phyloP scores from a whole-genome alignment of 257 asterid species.

The Solanum lycopersicoides region DNA sequence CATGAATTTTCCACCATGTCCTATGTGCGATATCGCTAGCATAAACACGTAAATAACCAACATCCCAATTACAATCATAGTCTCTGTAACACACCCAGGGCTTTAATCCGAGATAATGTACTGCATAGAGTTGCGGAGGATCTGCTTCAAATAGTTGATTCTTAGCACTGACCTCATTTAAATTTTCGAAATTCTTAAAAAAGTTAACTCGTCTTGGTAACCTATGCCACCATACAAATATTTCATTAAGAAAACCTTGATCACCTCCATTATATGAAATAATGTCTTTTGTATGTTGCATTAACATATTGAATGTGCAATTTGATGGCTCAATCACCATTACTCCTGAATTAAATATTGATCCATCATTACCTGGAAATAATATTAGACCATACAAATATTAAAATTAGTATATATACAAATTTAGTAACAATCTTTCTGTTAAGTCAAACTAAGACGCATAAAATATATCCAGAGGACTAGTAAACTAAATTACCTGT shows the following conservation, averaged over 20 bases:
- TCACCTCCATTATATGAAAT: slow-evolving; percentile 92
- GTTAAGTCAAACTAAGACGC: not conserved
- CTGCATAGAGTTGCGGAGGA: slow-evolving; percentile 52
- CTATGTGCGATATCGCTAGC: slow-evolving; percentile 68
- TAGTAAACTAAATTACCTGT: slow-evolving; percentile 8
- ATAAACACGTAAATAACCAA: slow-evolving; percentile 42
- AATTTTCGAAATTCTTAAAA: slow-evolving; percentile 60
- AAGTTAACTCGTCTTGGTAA: slow-evolving; percentile 63
- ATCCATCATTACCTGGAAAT: slow-evolving; percentile 39
- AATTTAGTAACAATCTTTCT: no score
- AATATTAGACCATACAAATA: not conserved
- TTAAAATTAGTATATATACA: not conserved
- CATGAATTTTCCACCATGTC: slow-evolving; percentile 77
- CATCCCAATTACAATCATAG: slow-evolving; percentile 79
- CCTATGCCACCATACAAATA: slow-evolving; percentile 91
- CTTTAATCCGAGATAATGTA: slow-evolving; percentile 74
- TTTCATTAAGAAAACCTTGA: slow-evolving; percentile 73
- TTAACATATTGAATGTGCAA: slow-evolving; percentile 61
- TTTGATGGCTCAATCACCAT: slow-evolving; percentile 86
- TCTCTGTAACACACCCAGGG: slow-evolving; percentile 84
- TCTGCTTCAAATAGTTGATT: slow-evolving; percentile 64
- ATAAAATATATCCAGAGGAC: not conserved
- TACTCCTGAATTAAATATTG: slow-evolving; percentile 68
- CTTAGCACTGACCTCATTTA: slow-evolving; percentile 35
- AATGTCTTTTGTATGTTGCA: slow-evolving; percentile 35